A percentile compares a stretch with the other conserved stretches of the same genome.
These are phyloP conservation scores for Aristolochia fimbriata DNA, from an alignment of 164 flowering plant genomes.

Conservation along the genomic window DNA sequence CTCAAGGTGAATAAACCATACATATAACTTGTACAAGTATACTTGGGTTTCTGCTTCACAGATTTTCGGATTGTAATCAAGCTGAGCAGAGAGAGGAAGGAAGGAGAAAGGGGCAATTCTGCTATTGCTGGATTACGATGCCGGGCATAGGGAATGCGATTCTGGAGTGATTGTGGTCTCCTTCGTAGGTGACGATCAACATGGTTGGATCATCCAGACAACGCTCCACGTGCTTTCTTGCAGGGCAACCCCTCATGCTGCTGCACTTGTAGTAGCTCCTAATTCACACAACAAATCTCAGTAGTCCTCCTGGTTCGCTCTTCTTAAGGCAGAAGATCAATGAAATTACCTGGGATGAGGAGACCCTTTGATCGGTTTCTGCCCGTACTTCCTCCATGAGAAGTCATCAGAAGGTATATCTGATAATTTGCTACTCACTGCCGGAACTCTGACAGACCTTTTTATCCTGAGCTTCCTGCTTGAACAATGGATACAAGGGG, in stretches of 20 bases:
- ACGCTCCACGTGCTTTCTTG: slow-evolving; percentile 37
- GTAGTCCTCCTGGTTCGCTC: no score
- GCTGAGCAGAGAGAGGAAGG: no score
- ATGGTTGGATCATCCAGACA: slow-evolving; percentile 25
- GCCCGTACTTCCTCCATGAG: slow-evolving; percentile 42
- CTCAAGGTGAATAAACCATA: no score
- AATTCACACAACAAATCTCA: no score
- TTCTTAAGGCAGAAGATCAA: no score
- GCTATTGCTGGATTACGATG: slow-evolving; percentile 6
- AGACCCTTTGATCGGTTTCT: slow-evolving; percentile 44
- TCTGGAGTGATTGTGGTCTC: slow-evolving; percentile 26
- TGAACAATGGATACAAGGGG: neutral
- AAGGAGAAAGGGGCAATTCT: neutral
- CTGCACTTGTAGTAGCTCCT: slow-evolving; percentile 43
- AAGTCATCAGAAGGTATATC: slow-evolving; percentile 33
- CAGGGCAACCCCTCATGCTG: slow-evolving; percentile 33
- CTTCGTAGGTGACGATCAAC: slow-evolving; percentile 34
- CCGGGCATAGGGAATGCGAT: slow-evolving; percentile 17
- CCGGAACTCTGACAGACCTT: slow-evolving; percentile 25
- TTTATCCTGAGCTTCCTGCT: slow-evolving; percentile 29
- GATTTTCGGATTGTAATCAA: neutral
- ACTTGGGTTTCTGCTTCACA: neutral
- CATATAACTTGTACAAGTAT: no score
- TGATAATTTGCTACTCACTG: slow-evolving; percentile 23
- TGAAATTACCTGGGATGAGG: slow-evolving; percentile 31